These are phyloP conservation scores for Salix brachista DNA, from an alignment of 345 rosid species.

Conservation along the genomic window DNA sequence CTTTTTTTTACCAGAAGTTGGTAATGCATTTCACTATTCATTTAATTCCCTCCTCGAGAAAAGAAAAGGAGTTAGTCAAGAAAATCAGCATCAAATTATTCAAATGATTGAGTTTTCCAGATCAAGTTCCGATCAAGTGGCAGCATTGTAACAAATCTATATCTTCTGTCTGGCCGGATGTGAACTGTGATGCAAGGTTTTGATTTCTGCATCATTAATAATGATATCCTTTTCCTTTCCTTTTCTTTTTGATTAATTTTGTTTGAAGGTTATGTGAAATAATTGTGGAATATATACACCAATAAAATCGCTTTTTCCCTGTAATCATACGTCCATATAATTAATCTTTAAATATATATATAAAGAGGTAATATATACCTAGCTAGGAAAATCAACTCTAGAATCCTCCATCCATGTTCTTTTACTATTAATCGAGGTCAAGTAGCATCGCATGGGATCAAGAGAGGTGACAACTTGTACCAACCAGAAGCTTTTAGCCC, in stretches of 20 bases:
- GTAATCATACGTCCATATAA: background rate
- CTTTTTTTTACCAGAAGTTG: background rate
- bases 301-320: background rate
- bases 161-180: background rate
- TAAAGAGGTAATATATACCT: background rate
- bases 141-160: background rate
- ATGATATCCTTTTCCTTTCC: background rate
- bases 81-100: background rate
- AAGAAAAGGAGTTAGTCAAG: background rate
- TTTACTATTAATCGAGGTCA: background rate
- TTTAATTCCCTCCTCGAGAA: background rate
- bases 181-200: background rate
- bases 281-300: background rate
- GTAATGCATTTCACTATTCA: background rate
- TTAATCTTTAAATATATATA: background rate
- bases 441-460: constrained; percentile 22
- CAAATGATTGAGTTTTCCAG: background rate
- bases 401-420: background rate
- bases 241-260: background rate
- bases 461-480: constrained; percentile 16
- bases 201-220: background rate
- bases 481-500: constrained; percentile 7
- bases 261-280: background rate
- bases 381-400: background rate
- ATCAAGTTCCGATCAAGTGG: background rate